Conservation (phyloP, 257 asterid species). For the Mentha longifolia region DNA sequence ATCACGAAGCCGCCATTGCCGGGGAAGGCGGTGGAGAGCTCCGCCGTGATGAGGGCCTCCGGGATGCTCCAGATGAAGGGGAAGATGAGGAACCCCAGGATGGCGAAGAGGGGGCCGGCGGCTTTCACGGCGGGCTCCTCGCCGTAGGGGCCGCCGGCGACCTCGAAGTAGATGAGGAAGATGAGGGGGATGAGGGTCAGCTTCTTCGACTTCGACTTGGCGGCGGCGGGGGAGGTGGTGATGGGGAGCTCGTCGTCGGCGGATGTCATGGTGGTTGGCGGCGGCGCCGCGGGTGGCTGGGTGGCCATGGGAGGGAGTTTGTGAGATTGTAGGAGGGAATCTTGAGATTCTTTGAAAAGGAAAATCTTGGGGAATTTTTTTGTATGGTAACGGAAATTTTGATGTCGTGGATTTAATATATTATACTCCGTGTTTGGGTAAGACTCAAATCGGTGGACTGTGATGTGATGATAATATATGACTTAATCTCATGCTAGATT, state of each 20-base stretch:
- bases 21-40: conserved; percentile 79
- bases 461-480: no score
- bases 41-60: conserved; percentile 89
- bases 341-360: background rate
- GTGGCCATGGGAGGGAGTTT: background rate
- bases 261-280: conserved; percentile 17
- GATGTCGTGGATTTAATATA: background rate
- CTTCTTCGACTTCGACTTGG: conserved; percentile 39
- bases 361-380: no score
- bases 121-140: conserved; percentile 90
- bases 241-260: conserved; percentile 35
- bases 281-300: conserved; percentile 10
- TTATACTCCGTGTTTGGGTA: no score
- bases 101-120: conserved; percentile 79
- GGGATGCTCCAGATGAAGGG: conserved; percentile 91
- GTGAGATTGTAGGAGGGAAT: background rate
- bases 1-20: conserved; percentile 90
- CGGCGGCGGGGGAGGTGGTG: conserved; percentile 39
- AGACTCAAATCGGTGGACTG: no score
- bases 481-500: no score
- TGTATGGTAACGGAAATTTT: background rate
- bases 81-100: conserved; percentile 78
- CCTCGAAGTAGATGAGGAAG: conserved; percentile 85
- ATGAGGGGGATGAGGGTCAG: conserved; percentile 78
- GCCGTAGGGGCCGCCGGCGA: conserved; percentile 92